Evolutionary conservation across 768 basidiomycete species (phyloP), one percentile per base, ranked within the genome.

Genomic region (Trametopsis cervina): DNA sequence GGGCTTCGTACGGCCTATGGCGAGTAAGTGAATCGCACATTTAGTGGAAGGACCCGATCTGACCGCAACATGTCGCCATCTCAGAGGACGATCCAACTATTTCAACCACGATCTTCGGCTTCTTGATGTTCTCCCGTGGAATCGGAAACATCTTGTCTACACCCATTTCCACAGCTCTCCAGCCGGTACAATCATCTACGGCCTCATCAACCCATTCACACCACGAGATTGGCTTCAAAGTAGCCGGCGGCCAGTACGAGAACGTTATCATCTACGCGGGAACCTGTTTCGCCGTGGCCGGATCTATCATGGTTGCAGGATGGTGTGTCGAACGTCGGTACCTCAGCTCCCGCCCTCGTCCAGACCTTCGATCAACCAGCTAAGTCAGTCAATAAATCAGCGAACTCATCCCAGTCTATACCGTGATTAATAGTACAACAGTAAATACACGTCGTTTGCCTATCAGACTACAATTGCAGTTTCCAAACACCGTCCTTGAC

Each of bases 401-500:
- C n/a, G n/a, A n/a, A n/a, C n/a, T n/a, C n/a, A n/a, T n/a, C n/a
- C n/a, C n/a, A n/a, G n/a, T n/a, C n/a, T n/a, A n/a, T n/a, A n/a
- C n/a, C n/a, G n/a, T n/a, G n/a, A n/a, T n/a, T n/a, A n/a, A n/a
- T n/a, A n/a, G n/a, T n/a, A n/a, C n/a, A n/a, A n/a, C n/a, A n/a
- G n/a, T n/a, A n/a, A n/a, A n/a, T n/a, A n/a, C n/a, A n/a, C n/a
- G n/a, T n/a, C n/a, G n/a, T n/a, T n/a, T 13, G 6, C 26, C 44
- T 11, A 21, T 18, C 5, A 44, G 9, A 17, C 25, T 35, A 15
- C 27, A 56, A 47, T 23, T 65, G 59, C 33, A 83, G 58, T 58
- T 65, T 82, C 88, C 86, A 90, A 60, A 81, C 66, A 1, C 86
- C 86, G 50, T 86, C 84, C 46, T 75, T 76, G 35, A 76, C 76